Percentiles rank a stretch among this genome's conserved stretches.
Conservation (phyloP, 129 eudicot genomes). For the Deinandra increscens region DNA sequence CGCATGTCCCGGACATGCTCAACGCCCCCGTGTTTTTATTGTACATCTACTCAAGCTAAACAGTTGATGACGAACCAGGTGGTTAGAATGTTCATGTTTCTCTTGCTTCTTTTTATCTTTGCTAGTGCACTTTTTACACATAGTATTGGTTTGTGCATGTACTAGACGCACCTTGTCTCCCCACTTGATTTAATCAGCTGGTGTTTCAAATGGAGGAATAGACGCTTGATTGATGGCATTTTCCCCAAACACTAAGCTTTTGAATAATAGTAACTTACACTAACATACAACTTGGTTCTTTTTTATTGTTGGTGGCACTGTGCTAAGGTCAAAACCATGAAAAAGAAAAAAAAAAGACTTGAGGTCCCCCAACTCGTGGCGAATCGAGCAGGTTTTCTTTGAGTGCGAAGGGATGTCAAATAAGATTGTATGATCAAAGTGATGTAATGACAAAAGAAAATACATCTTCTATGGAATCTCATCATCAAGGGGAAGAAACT, state of each 20-base stretch:
- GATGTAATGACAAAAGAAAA: conserved; percentile 33
- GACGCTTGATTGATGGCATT: conserved; percentile 21
- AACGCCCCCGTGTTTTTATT: too few species aligned
- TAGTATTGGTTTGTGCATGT: conserved; percentile 18
- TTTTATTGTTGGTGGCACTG: conserved; percentile 24
- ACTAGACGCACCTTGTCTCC: conserved; percentile 25
- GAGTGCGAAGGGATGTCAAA: conserved; percentile 30
- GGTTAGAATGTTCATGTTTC: conserved; percentile 6
- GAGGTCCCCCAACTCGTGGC: conserved; percentile 20
- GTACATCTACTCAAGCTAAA: conserved; percentile 13
- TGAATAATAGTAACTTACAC: conserved; percentile 1
- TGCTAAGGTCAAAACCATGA: conserved; percentile 35
- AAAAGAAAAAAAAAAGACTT: conserved; percentile 23
- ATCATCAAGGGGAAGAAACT: conserved; percentile 54
- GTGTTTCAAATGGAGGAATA: conserved; percentile 9
- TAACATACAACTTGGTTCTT: not conserved
- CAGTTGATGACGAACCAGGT: conserved; percentile 18
- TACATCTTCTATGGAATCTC: conserved; percentile 40
- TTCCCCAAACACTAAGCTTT: conserved; percentile 15
- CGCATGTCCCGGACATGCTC: too few species aligned
- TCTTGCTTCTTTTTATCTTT: conserved; percentile 21
- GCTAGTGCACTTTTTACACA: conserved; percentile 20
- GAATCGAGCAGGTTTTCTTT: conserved; percentile 32
- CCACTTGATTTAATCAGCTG: conserved; percentile 17
- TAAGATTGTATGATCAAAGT: conserved; percentile 36